Percentiles rank a stretch among this genome's conserved stretches.
These are phyloP conservation scores for Harringtonia aguacate DNA, from an alignment of 2,329 filamentous ascomycete genomes.

Conservation along the genomic window DNA sequence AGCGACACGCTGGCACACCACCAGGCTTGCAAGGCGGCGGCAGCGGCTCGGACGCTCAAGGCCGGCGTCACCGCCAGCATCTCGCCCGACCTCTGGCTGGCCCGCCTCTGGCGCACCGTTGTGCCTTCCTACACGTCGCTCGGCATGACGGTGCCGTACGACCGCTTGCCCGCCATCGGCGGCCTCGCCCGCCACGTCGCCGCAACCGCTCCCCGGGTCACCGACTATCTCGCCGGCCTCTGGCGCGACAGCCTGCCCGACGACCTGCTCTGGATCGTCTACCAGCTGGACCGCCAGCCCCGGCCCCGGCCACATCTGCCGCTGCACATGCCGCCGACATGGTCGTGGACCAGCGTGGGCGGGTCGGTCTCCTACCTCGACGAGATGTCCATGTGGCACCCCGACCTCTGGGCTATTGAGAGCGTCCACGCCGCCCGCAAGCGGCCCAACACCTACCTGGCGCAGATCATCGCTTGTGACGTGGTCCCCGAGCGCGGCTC, in stretches of 20 bases:
- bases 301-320: neutral
- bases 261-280: neutral
- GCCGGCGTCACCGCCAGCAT: neutral
- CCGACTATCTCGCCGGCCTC: neutral
- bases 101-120: neutral
- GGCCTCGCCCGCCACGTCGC: neutral
- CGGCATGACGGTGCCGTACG: neutral
- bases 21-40: too few species aligned
- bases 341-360: neutral
- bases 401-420: neutral
- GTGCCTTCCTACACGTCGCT: neutral
- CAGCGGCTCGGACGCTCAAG: neutral
- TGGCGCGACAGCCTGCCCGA: neutral
- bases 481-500: too few species aligned
- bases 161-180: neutral
- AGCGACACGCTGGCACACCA: neutral
- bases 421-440: conserved; percentile 25
- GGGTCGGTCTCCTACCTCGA: neutral
- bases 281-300: too few species aligned
- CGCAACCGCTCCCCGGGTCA: neutral
- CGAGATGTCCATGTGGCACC: neutral
- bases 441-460: too few species aligned
- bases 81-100: neutral
- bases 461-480: too few species aligned
- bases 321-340: neutral